These are phyloP conservation scores for Lonicera japonica DNA, from an alignment of 129 eudicot genomes.

Conservation along the genomic window DNA sequence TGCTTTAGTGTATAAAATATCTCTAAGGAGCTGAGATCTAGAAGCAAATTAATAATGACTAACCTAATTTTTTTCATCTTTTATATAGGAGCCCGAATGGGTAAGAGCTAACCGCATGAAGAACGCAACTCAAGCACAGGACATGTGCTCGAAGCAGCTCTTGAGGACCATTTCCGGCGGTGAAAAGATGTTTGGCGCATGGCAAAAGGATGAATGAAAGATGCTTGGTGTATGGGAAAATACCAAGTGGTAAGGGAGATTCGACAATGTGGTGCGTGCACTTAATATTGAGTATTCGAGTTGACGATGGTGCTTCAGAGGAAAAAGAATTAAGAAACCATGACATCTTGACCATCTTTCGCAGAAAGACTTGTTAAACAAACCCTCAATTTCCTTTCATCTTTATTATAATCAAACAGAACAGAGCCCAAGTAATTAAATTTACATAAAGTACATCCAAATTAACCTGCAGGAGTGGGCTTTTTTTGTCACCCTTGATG, in stretches of 20 bases:
- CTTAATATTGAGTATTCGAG: neutral
- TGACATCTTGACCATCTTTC: too few relatives aligned
- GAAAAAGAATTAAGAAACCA: neutral
- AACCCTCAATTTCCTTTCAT: too few relatives aligned
- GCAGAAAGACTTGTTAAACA: too few relatives aligned
- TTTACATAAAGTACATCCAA: too few relatives aligned
- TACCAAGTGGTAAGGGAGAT: neutral
- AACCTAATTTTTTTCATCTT: neutral
- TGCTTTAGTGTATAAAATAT: neutral
- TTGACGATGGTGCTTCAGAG: neutral
- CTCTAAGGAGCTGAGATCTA: neutral
- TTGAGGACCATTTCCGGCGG: slow-evolving; percentile 64
- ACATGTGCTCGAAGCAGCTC: slow-evolving; percentile 74
- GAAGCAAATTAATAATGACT: too few relatives aligned
- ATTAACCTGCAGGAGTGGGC: too few relatives aligned
- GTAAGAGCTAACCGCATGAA: slow-evolving; percentile 88
- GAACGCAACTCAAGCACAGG: slow-evolving; percentile 76
- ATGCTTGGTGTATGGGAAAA: neutral
- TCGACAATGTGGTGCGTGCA: neutral
- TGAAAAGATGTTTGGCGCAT: slow-evolving; percentile 9
- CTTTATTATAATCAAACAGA: too few relatives aligned
- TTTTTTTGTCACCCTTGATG: too few relatives aligned
- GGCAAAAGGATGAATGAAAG: slow-evolving; percentile 14
- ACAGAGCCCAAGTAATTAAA: too few relatives aligned
- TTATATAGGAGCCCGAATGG: slow-evolving; percentile 88